Evolutionary conservation across 768 basidiomycete species (phyloP).

Genomic region (Hypsizygus marmoreus): DNA sequence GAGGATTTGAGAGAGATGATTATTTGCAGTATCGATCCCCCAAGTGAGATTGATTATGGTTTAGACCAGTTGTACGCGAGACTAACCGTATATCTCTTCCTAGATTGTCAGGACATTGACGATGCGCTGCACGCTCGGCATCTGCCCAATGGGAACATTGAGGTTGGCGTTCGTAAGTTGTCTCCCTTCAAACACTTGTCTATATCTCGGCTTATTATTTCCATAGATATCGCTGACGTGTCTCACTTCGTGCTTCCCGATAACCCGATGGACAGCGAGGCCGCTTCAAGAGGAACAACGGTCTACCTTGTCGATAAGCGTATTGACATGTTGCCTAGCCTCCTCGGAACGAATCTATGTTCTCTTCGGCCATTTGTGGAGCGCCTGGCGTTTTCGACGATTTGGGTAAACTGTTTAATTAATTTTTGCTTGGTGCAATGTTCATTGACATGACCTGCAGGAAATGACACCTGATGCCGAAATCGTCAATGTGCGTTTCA

Average conservation of each 20-base stretch:
- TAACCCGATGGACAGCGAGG: constrained; percentile 95
- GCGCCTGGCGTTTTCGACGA: constrained; percentile 89
- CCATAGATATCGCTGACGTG: constrained; percentile 93
- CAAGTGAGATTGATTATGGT: too few relatives aligned
- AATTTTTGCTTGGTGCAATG: not conserved
- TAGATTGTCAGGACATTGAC: constrained; percentile 97
- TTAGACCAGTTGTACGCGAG: too few relatives aligned
- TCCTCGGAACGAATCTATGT: constrained; percentile 95
- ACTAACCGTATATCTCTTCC: not conserved
- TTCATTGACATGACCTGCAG: constrained; percentile 41
- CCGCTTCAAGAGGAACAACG: constrained; percentile 93
- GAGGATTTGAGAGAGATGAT: constrained; percentile 84
- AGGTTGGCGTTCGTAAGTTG: constrained; percentile 95
- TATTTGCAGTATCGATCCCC: constrained; percentile 97
- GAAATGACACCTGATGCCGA: constrained; percentile 88
- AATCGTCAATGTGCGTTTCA: constrained; percentile 88
- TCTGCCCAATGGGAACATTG: constrained; percentile 91
- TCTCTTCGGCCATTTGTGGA: constrained; percentile 92
- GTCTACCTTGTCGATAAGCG: constrained; percentile 98
- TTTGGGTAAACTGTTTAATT: constrained; percentile 69
- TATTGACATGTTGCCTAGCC: constrained; percentile 94
- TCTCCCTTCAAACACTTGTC: not conserved
- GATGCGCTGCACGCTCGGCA: constrained; percentile 91
- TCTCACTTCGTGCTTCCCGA: constrained; percentile 94
- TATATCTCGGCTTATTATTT: not conserved